phyloP scores from a whole-genome alignment of 306 rosid genomes.

The Corylus avellana region DNA sequence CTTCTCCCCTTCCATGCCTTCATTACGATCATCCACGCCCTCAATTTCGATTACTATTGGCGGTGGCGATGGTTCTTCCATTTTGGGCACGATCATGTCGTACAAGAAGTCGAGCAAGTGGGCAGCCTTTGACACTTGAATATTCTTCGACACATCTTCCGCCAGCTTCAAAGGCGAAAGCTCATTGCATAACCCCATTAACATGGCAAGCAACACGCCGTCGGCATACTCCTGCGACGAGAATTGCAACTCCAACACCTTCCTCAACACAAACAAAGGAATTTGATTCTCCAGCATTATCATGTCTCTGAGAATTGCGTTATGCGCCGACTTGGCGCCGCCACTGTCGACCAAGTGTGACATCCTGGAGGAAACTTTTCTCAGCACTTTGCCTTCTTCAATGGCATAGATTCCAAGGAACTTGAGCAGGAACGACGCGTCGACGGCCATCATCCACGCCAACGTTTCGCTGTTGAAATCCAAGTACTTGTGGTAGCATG shows the following conservation, averaged over 20 bases:
- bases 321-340: conserved; percentile 57
- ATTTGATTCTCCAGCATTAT: conserved; percentile 83
- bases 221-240: conserved; percentile 45
- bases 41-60: conserved; percentile 28
- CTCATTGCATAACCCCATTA: conserved; percentile 54
- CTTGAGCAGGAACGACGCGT: conserved; percentile 73
- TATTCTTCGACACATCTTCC: conserved; percentile 30
- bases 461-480: conserved; percentile 65
- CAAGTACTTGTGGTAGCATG: conserved; percentile 73
- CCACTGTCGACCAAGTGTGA: conserved; percentile 63
- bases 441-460: conserved; percentile 77
- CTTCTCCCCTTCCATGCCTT: conserved; percentile 26
- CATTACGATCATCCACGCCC: conserved; percentile 22
- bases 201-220: conserved; percentile 49
- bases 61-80: conserved; percentile 29
- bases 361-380: conserved; percentile 52
- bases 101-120: conserved; percentile 72
- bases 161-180: conserved; percentile 64
- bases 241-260: conserved; percentile 50
- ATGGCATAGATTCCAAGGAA: conserved; percentile 57
- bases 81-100: conserved; percentile 50
- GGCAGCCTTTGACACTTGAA: conserved; percentile 41
- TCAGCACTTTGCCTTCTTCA: conserved; percentile 35
- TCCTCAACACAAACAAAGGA: conserved; percentile 66
- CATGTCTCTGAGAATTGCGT: conserved; percentile 69